phyloP scores from a whole-genome alignment of 306 rosid species.

The Begonia fuchsioides region DNA sequence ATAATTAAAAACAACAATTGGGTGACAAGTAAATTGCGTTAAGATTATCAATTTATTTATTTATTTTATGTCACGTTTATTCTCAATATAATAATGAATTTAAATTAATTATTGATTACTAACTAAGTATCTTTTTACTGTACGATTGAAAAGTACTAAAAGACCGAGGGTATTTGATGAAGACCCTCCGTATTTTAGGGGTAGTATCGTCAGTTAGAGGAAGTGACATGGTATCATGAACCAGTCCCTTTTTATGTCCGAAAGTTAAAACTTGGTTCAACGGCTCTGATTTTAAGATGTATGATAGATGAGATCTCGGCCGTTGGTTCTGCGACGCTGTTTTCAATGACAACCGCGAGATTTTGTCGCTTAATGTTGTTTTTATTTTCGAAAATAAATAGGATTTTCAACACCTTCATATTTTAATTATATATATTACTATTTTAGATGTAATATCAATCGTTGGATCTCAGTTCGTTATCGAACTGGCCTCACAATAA shows the following conservation, averaged over 20 bases:
- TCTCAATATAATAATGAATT: too few species aligned
- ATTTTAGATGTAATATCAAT: too few species aligned
- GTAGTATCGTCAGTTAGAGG: slow-evolving; percentile 13
- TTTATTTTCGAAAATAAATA: neutral
- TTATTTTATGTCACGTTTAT: too few species aligned
- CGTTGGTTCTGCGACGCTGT: slow-evolving; percentile 15
- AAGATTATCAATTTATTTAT: too few species aligned
- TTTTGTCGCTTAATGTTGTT: slow-evolving; percentile 14
- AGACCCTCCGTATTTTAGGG: slow-evolving; percentile 20
- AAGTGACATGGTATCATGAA: slow-evolving; percentile 26
- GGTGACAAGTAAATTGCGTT: too few species aligned
- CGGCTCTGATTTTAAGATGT: slow-evolving; percentile 11
- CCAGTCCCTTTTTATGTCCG: slow-evolving; percentile 27
- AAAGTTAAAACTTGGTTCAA: slow-evolving; percentile 18
- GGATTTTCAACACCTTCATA: neutral
- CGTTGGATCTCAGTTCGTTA: too few species aligned
- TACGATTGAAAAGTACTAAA: slow-evolving; percentile 7
- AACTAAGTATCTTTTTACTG: too few species aligned
- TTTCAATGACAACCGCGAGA: slow-evolving; percentile 15
- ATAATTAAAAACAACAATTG: too few species aligned
- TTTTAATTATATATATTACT: too few species aligned
- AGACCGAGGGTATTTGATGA: neutral
- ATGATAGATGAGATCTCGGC: slow-evolving; percentile 4
- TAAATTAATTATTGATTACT: too few species aligned
- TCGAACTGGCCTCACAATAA: too few species aligned